A percentile compares a stretch with the other conserved stretches of the same genome.
Evolutionary conservation across 139 green algal species (phyloP).

Genomic region (Chlamydomonas schloesseri): DNA sequence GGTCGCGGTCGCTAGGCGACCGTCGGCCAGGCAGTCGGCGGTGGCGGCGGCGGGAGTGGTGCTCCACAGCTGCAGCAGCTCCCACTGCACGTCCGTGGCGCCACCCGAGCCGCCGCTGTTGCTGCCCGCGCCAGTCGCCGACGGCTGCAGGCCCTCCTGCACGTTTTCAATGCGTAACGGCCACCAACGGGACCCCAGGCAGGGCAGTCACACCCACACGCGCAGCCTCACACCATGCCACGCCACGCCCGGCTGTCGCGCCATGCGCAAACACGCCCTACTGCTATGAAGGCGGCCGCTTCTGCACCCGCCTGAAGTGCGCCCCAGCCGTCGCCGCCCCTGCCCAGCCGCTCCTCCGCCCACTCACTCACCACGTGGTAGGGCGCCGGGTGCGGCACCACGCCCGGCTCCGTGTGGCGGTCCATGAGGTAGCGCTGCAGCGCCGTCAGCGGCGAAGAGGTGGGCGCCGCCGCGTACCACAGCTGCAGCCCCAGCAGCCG

Average conservation of each 20-base stretch:
- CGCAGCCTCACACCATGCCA: too few species aligned
- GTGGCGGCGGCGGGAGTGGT: slow-evolving; percentile 20
- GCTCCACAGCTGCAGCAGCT: slow-evolving; percentile 78
- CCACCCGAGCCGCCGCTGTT: not conserved
- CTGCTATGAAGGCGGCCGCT: too few species aligned
- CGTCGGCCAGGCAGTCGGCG: not conserved
- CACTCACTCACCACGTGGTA: not conserved
- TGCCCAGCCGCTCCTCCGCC: too few species aligned
- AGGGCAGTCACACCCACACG: too few species aligned
- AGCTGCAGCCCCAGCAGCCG: slow-evolving; percentile 78
- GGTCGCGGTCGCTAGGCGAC: slow-evolving; percentile 1
- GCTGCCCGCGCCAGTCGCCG: slow-evolving; percentile 2
- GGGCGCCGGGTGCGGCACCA: slow-evolving; percentile 37
- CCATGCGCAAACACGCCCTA: too few species aligned
- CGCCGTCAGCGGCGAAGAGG: slow-evolving; percentile 17
- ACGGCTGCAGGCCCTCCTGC: slow-evolving; percentile 21
- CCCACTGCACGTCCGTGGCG: slow-evolving; percentile 72
- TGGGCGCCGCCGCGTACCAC: slow-evolving; percentile 52
- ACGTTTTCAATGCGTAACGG: too few species aligned
- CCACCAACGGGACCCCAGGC: too few species aligned
- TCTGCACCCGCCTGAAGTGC: too few species aligned
- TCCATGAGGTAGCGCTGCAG: slow-evolving; percentile 25
- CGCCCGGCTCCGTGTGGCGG: slow-evolving; percentile 12
- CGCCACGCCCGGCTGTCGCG: too few species aligned
- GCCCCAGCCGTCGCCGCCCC: too few species aligned